Conservation (phyloP, 2,329 filamentous ascomycete species). For the Teratosphaeria epicoccoides region DNA sequence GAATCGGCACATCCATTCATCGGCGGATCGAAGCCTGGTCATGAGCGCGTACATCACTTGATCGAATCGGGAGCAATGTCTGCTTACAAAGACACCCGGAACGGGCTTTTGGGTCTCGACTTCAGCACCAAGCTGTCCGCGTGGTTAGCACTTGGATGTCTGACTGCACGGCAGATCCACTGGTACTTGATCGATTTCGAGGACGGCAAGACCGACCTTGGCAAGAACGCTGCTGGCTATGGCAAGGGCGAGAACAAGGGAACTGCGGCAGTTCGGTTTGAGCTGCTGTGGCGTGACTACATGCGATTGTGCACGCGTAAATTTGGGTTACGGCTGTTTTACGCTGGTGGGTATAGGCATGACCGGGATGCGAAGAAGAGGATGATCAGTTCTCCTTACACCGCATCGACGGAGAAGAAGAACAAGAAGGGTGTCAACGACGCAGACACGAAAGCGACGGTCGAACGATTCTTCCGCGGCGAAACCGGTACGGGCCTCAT, state of each 20-base stretch:
- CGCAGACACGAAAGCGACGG: slow-evolving; percentile 16
- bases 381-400: slow-evolving; percentile 25
- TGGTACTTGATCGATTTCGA: slow-evolving; percentile 58
- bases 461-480: slow-evolving; percentile 54
- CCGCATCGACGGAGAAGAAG: slow-evolving; percentile 23
- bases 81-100: slow-evolving; percentile 59
- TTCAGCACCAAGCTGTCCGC: slow-evolving; percentile 69
- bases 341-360: slow-evolving; percentile 51
- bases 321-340: slow-evolving; percentile 55
- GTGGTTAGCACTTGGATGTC: slow-evolving; percentile 60
- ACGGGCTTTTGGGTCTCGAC: slow-evolving; percentile 58
- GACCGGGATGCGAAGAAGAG: slow-evolving; percentile 27
- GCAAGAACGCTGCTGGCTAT: slow-evolving; percentile 43
- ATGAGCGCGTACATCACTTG: slow-evolving; percentile 49
- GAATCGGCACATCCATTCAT: slow-evolving; percentile 54
- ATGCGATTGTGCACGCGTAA: slow-evolving; percentile 67
- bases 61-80: slow-evolving; percentile 51
- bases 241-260: slow-evolving; percentile 62
- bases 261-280: slow-evolving; percentile 58
- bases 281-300: slow-evolving; percentile 71
- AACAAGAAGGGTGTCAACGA: slow-evolving; percentile 39
- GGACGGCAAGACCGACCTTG: slow-evolving; percentile 42
- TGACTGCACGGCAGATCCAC: slow-evolving; percentile 65
- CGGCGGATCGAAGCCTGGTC: slow-evolving; percentile 55
- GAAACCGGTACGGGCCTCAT: slow-evolving; percentile 67